Evolutionary conservation across 306 rosid genomes (phyloP), one percentile per base, ranked within the genome.

Genomic region (Sicyos edulis): DNA sequence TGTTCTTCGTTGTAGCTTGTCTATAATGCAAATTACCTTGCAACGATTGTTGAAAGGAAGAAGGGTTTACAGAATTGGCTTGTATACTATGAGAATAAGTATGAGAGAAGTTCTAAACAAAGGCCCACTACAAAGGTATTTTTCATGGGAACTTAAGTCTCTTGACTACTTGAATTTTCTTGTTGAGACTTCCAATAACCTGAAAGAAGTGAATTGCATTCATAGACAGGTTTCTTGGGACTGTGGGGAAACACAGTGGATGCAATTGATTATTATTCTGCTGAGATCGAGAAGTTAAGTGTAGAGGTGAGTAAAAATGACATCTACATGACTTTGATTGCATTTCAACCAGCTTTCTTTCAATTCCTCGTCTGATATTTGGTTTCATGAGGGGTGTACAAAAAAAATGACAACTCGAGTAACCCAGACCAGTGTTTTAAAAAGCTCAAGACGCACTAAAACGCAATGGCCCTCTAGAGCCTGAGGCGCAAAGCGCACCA

Each of bases 221-320:
- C 78, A 85, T 89, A 92, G 98, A 86, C 96, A 86, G 96, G 96
- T 79, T 53, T 84, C 19, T 29, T 82, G 77, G 96, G 98, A 63
- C 76, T 88, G 17, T 75, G 69, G 77, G 98, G 98, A 78, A 26
- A 8, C 49, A 84, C 54, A 78, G 86, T 88, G 44, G 92, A 92
- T 20, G 96, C 98, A 73, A 83, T 92, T 74, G 85, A 82, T 63
- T 47, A 90, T 82, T 88, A 90, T 76, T 75, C 74, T 22, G 61
- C 66, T 3, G 47, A 59, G 79, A 74, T 92, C 79, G 91, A 78
- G 26, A 66, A 76, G 72, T 70, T 85, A 76, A 73, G 63, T 77
- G 34, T 71, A 77, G 83, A 86, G 74, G 96, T 90, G 73, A 88
- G 95, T 84, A 69, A 15, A 6, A 49, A 45, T 47, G 24, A n/a